Base-by-base conservation (phyloP, 2,329 filamentous ascomycete genomes). In the Colletotrichum sp. region DNA sequence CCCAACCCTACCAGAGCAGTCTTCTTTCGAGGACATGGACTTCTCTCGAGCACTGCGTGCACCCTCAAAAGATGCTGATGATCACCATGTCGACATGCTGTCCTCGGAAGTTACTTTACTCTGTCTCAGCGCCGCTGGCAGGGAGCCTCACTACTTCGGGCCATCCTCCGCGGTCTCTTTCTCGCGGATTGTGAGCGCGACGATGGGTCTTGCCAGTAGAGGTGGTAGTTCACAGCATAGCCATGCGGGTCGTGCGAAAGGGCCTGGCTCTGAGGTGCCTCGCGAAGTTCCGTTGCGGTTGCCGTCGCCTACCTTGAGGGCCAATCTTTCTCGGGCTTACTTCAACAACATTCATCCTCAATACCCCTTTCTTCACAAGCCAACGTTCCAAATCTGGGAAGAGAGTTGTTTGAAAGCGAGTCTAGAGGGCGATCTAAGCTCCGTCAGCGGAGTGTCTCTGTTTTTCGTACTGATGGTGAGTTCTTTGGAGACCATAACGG, bases 281-380 rank as follows among this genome's bases (percentile, higher is more conserved):
- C 64, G 64, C 19, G 44, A 67, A 72, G 59, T 76, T 5, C 59
- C 63, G 4, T 44, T 76, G 48, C 59, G 68, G 52, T 74, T 81
- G 12, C 80, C 79, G 7, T 59, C 78, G 13, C 63, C 78, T 2
- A 67, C 65, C 8, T 60, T 76, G 7, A 75, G 71, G 3, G 66
- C 74, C 13, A 75, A 60, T 52, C 76, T 82, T 59, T 80, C 81
- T 1, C 76, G 78, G 30, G 83, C 84, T 5, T 86, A 84, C 70
- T 86, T 86, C 68, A 77, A 82, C 36, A 83, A 84, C 27, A 83
- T 86, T 13, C 84, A 85, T 55, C 77, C 82, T 1, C 83, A 85
- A 65, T 86, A 85, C 63, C 84, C 83, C 0, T 85, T 85, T 66
- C 77, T 86, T 2, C 84, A 86, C 71, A 76, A 80, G 19, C 81